Evolutionary conservation across 139 green algal genomes (phyloP), one percentile per base, ranked within the genome.

Genomic region (Chlamydomonas eustigma): DNA sequence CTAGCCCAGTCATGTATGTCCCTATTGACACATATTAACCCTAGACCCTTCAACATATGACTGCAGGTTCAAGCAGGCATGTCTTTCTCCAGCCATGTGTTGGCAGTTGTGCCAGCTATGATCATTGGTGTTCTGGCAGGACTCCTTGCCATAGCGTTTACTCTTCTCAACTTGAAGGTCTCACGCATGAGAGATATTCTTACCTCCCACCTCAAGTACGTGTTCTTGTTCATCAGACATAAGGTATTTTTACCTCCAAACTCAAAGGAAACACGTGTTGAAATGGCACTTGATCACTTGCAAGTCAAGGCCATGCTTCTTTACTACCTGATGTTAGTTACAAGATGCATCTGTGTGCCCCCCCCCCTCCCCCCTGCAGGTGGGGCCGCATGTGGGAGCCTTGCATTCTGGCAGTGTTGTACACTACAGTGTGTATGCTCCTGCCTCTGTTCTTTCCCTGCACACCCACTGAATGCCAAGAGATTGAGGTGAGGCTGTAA

Each of bases 401-500:
- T 18, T 86, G 80, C 74, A 18, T 93, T 31, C 71, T 95, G 35
- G 91, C 90, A 2, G 70, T 86, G 39, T n/a, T 95, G 30, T 97
- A 93, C 81, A 85, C 90, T 30, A 94, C 90, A 0, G 72, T 90
- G 52, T 77, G 76, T 76, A 95, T 92, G 89, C 76, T 94, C 63
- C 88, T 97, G 78, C 92, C 92, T 0, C 80, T 92, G 25, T 85
- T 93, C 63, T 96, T 96, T 80, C 85, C 89, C 0, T 97, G 92
- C 83, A 84, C 79, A 28, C 83, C 82, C 37, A 92, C 91, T 0
- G 74, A 89, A 71, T 95, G 85, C 68, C 4, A 33, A 2, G 73
- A 71, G 5, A 18, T 58, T 12, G 12, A 58, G 44, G 44, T 58
- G 44, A 58, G 44, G 44, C 44, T 28, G n/a, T n/a, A n/a, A n/a